Evolutionary conservation across 768 basidiomycete genomes (phyloP).

Genomic region (Lactarius quietus): DNA sequence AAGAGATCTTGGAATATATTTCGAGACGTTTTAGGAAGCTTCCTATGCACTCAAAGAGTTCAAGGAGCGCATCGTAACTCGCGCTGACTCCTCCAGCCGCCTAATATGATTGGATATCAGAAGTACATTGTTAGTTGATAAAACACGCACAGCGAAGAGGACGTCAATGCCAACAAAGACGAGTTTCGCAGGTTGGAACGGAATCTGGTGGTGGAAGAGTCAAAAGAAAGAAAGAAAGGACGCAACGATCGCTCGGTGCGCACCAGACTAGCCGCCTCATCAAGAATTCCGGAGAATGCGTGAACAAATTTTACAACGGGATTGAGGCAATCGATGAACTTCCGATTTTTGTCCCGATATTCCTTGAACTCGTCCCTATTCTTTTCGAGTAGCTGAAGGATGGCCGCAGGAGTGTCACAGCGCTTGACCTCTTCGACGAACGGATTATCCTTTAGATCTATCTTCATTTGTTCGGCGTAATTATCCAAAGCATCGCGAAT

Average conservation of each 20-base stretch:
- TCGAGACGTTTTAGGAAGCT: not conserved
- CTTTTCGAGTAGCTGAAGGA: not conserved
- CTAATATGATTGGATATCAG: not conserved
- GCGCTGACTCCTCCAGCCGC: not conserved
- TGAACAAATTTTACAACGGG: no score
- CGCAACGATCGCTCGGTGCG: not conserved
- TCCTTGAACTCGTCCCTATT: not conserved
- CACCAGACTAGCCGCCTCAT: no score
- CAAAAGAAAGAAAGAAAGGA: not conserved
- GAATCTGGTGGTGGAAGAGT: not conserved
- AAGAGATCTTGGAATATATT: not conserved
- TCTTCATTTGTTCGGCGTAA: no score
- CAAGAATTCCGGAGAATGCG: no score
- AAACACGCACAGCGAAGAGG: not conserved
- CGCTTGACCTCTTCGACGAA: not conserved
- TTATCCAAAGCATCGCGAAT: not conserved
- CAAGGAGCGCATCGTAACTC: not conserved
- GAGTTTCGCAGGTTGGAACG: not conserved
- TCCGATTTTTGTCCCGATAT: no score
- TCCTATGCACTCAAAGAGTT: not conserved
- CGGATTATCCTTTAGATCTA: no score
- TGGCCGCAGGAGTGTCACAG: not conserved
- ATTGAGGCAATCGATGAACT: no score
- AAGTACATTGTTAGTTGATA: not conserved
- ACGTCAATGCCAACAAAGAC: no score